Evolutionary conservation across 305 asterid genomes (phyloP).

Genomic region (Fraxinus albicans): DNA sequence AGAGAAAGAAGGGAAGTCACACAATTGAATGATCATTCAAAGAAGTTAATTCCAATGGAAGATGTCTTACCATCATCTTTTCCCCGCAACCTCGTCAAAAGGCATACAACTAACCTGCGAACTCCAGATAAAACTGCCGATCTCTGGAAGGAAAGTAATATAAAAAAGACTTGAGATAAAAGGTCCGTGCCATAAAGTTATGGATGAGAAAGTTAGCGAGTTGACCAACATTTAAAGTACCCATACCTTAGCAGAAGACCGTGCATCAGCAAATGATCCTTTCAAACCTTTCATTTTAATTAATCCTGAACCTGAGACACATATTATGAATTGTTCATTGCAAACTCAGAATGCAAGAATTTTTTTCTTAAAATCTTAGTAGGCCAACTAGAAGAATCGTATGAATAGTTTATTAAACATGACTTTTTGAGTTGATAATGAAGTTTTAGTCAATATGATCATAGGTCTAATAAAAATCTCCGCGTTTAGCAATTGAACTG

Average conservation of each 20-base stretch:
- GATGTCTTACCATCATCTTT: constrained; percentile 79
- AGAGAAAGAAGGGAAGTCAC: constrained; percentile 22
- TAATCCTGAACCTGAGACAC: constrained; percentile 61
- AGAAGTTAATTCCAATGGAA: background rate
- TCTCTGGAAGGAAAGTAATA: constrained; percentile 40
- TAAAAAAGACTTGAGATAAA: background rate
- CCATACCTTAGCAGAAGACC: constrained; percentile 82
- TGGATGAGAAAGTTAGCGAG: background rate
- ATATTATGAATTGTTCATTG: background rate
- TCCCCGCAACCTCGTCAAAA: constrained; percentile 77
- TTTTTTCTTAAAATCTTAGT: background rate
- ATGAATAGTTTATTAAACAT: background rate
- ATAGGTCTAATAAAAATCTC: background rate
- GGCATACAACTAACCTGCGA: constrained; percentile 82
- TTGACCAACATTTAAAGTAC: background rate
- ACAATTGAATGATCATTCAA: background rate
- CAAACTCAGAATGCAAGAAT: background rate
- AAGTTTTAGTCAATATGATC: background rate
- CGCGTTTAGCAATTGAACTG: background rate
- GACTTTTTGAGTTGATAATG: background rate
- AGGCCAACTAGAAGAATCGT: background rate
- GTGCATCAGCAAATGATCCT: constrained; percentile 80
- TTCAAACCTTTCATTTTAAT: constrained; percentile 69
- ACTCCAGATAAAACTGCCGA: constrained; percentile 88
- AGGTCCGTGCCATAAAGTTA: background rate